phyloP scores from a whole-genome alignment of 2,329 filamentous ascomycete genomes.

The Alternaria metachromatica region DNA sequence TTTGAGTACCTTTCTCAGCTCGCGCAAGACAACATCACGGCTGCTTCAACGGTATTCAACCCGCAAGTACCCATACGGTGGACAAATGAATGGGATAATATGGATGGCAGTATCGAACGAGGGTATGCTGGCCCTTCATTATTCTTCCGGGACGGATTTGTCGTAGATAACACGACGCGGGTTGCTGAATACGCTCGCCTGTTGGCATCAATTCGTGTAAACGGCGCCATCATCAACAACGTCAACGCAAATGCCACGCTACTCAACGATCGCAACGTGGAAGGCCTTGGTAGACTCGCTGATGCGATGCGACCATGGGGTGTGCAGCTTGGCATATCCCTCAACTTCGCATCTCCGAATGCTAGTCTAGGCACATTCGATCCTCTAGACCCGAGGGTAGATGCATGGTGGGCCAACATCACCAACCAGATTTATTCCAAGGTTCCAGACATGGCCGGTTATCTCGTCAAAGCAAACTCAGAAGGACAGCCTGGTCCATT shows the following conservation, averaged over 20 bases:
- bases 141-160: slow-evolving; percentile 66
- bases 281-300: slow-evolving; percentile 67
- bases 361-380: slow-evolving; percentile 65
- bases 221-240: slow-evolving; percentile 73
- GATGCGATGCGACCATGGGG: slow-evolving; percentile 72
- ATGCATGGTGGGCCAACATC: slow-evolving; percentile 67
- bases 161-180: slow-evolving; percentile 66
- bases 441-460: slow-evolving; percentile 72
- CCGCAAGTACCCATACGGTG: slow-evolving; percentile 69
- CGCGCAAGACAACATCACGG: slow-evolving; percentile 63
- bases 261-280: slow-evolving; percentile 63
- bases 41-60: slow-evolving; percentile 59
- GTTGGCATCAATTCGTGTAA: slow-evolving; percentile 70
- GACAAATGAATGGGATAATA: slow-evolving; percentile 77
- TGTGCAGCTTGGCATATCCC: slow-evolving; percentile 68
- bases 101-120: slow-evolving; percentile 71
- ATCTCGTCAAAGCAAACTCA: slow-evolving; percentile 74
- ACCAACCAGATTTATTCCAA: slow-evolving; percentile 65
- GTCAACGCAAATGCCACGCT: slow-evolving; percentile 71
- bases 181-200: slow-evolving; percentile 69
- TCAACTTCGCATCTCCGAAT: slow-evolving; percentile 72
- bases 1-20: slow-evolving; percentile 72
- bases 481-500: slow-evolving; percentile 74
- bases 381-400: slow-evolving; percentile 66
- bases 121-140: slow-evolving; percentile 73